Evolutionary conservation across 371 early-diverging fungal species (phyloP), one percentile per base, ranked within the genome.

Genomic region (Mortierella sp.): DNA sequence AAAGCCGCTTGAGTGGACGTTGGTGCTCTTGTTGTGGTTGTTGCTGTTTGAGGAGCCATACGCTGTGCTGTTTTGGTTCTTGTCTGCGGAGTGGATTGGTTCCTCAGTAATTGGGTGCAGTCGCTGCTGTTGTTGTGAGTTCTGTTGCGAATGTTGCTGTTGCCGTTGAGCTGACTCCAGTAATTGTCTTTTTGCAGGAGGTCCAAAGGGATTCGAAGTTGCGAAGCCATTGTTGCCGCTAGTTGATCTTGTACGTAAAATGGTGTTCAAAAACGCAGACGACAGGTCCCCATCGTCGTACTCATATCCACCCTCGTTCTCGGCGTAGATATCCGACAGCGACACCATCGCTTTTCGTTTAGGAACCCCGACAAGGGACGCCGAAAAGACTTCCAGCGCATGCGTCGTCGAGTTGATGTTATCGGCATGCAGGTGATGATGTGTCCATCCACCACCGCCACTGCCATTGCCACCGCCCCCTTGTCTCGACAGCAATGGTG

Each of bases 341-440:
- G 85, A 84, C 46, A 84, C 84, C 48, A 77, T 73, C 4, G 77
- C 76, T 65, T 84, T 84, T 32, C 85, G 65, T 65, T 84, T 84
- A 35, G 38, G n/a, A 12, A 70, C 63, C 10, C 41, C 71, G n/a
- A 49, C 75, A 72, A 75, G 72, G 21, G 75, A 48, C 0, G 76
- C 75, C 3, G 84, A 72, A 73, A 84, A 73, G 18, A 70, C 71
- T 10, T 84, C 81, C 12, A 81, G 71, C 24, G 77, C 75, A 70
- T 80, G 77, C 5, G 77, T 75, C 0, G 84, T 75, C 2, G 63
- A 48, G 49, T 63, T 76, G 51, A 18, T 48, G 12, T 27, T 80
- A 24, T 76, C 72, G 4, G 21, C 21, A 35, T 38, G 24, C 38
- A 68, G 21, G 38, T 24, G 41, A 24, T 68, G 68, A 3, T 68